Percentiles rank a stretch among this genome's conserved stretches.
Evolutionary conservation across 305 asterid genomes (phyloP).

Genomic region (Solanum aculeatissimum): DNA sequence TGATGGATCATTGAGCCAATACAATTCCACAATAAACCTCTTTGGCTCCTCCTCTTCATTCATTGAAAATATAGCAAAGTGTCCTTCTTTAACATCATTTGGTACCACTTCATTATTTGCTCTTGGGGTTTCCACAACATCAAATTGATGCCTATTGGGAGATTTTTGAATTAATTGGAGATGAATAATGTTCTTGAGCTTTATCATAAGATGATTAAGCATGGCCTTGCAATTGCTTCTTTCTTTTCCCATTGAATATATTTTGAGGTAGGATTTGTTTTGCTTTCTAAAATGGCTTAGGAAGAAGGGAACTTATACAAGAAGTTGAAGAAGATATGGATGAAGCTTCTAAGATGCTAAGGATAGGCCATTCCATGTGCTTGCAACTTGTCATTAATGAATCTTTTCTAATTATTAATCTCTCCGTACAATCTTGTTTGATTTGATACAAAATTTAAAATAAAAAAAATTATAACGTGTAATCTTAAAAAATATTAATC

Average conservation of each 20-base stretch:
- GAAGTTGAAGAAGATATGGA: neutral
- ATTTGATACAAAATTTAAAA: too few relatives aligned
- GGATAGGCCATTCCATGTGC: constrained; percentile 4
- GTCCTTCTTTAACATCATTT: constrained; percentile 48
- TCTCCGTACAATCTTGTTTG: too few relatives aligned
- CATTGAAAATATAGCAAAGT: constrained; percentile 31
- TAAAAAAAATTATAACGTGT: too few relatives aligned
- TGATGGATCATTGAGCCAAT: constrained; percentile 28
- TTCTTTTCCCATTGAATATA: neutral
- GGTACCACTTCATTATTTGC: constrained; percentile 7
- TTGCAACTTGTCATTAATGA: neutral
- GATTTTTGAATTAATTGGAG: neutral
- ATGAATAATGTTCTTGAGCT: neutral
- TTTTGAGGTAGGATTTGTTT: neutral
- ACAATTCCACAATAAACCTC: constrained; percentile 37
- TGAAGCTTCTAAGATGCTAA: constrained; percentile 25
- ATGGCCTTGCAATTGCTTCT: neutral
- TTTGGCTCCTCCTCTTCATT: constrained; percentile 21
- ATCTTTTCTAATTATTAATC: neutral
- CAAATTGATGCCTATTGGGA: neutral
- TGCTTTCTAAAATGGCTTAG: neutral
- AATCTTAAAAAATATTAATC: too few relatives aligned
- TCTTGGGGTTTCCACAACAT: neutral
- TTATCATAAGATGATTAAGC: neutral
- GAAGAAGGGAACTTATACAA: neutral